A percentile compares a stretch with the other conserved stretches of the same genome.
These are phyloP conservation scores for Leucogyrophana mollusca DNA, from an alignment of 768 basidiomycete genomes.

Conservation along the genomic window DNA sequence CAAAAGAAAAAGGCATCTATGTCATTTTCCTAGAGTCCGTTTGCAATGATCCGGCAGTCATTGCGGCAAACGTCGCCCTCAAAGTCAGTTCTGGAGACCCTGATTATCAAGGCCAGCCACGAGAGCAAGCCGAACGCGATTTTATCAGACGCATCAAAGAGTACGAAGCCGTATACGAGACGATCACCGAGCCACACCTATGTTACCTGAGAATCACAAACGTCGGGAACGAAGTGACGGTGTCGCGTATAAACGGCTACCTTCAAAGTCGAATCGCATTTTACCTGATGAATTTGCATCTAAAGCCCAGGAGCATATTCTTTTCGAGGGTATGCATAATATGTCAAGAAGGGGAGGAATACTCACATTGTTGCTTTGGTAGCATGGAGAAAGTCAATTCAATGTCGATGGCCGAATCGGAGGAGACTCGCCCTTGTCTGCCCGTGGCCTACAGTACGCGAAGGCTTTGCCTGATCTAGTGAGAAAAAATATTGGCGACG, in stretches of 20 bases:
- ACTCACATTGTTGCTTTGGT: constrained; percentile 10
- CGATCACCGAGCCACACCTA: constrained; percentile 87
- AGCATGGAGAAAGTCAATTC: constrained; percentile 98
- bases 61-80: constrained; percentile 93
- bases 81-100: constrained; percentile 98
- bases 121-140: constrained; percentile 83
- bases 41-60: constrained; percentile 91
- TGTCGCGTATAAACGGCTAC: constrained; percentile 89
- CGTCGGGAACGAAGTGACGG: constrained; percentile 86
- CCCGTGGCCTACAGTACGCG: constrained; percentile 83
- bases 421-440: constrained; percentile 89
- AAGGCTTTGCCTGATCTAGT: constrained; percentile 83
- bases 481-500: constrained; percentile 87
- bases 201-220: constrained; percentile 92
- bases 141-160: constrained; percentile 88
- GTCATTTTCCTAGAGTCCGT: constrained; percentile 94
- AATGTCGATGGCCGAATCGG: constrained; percentile 97
- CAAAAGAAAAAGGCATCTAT: constrained; percentile 81
- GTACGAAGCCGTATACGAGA: constrained; percentile 95
- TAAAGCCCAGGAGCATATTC: constrained; percentile 96
- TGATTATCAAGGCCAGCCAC: constrained; percentile 89
- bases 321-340: constrained; percentile 78
- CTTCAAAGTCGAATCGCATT: constrained; percentile 96
- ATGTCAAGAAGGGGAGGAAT: constrained; percentile 1
- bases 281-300: constrained; percentile 97